Conservation (phyloP, 2,329 filamentous ascomycete species). For the Atkinsonella hypoxylon region DNA sequence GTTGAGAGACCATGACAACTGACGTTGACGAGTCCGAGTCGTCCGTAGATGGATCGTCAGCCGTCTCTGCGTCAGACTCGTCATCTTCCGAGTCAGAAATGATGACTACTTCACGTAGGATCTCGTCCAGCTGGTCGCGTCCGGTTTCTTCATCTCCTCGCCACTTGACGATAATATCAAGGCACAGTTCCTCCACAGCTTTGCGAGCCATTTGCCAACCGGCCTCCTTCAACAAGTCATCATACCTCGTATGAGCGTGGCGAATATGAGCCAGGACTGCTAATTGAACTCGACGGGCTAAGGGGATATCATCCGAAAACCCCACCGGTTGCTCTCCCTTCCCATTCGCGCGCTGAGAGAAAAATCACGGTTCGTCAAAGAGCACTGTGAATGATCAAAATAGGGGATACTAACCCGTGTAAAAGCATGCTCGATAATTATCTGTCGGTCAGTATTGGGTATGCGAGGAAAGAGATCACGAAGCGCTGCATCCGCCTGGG, state of each 20-base stretch:
- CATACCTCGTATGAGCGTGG: conserved; percentile 55
- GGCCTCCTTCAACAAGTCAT: conserved; percentile 45
- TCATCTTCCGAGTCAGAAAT: conserved; percentile 49
- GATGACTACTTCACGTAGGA: conserved; percentile 53
- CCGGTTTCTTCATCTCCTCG: conserved; percentile 59
- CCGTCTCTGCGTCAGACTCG: conserved; percentile 25
- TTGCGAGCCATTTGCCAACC: conserved; percentile 48
- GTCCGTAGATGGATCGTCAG: conserved; percentile 20
- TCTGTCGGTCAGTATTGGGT: conserved; percentile 49
- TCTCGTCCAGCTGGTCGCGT: conserved; percentile 54
- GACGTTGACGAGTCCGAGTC: conserved; percentile 11
- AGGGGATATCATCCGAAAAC: conserved; percentile 39
- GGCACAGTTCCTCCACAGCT: conserved; percentile 46
- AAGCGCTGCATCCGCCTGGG: conserved; percentile 49
- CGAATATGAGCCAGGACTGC: conserved; percentile 56
- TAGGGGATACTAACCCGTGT: conserved; percentile 37
- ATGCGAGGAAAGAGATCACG: conserved; percentile 54
- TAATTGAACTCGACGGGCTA: conserved; percentile 51
- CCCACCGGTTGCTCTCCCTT: conserved; percentile 46
- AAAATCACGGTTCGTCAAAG: conserved; percentile 6
- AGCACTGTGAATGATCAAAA: not conserved
- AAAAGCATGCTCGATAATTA: conserved; percentile 52
- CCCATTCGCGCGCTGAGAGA: conserved; percentile 33
- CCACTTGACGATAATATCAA: conserved; percentile 59
- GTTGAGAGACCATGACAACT: conserved; percentile 10